These are phyloP conservation scores for Alloteropsis angusta DNA, from an alignment of 202 grass and related monocot species.

Conservation along the genomic window DNA sequence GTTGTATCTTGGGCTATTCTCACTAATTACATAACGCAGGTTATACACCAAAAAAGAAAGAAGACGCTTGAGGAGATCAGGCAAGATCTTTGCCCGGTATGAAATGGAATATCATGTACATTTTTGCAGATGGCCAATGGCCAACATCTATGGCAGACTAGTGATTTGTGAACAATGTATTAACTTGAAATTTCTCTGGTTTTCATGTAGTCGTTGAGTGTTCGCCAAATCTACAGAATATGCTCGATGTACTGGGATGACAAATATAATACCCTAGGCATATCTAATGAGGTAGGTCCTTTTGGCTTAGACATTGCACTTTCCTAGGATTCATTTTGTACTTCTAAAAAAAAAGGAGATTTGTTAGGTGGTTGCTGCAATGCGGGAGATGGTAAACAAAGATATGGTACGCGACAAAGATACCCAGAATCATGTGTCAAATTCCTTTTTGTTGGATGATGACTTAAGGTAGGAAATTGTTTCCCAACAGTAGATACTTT, in stretches of 20 bases:
- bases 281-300: conserved; percentile 60
- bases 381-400: conserved; percentile 94
- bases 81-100: conserved; percentile 94
- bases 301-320: not conserved
- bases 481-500: not conserved
- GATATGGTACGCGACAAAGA: no score
- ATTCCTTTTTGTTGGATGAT: conserved; percentile 96
- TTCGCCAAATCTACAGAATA: conserved; percentile 95
- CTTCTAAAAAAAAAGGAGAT: conserved; percentile 6
- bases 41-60: conserved; percentile 96
- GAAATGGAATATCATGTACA: not conserved
- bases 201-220: conserved; percentile 63
- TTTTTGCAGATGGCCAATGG: not conserved
- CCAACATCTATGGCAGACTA: conserved; percentile 3
- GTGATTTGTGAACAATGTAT: not conserved
- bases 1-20: conserved; percentile 6
- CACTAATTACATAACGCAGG: conserved; percentile 48
- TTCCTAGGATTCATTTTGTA: not conserved
- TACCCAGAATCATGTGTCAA: conserved; percentile 62
- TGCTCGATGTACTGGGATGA: conserved; percentile 99
- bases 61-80: conserved; percentile 83
- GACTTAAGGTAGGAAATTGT: conserved; percentile 54
- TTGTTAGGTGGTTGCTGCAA: conserved; percentile 67
- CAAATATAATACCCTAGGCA: conserved; percentile 72
- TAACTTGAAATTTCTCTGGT: not conserved